Conservation (phyloP, 768 basidiomycete genomes). For the Suillus decipiens region DNA sequence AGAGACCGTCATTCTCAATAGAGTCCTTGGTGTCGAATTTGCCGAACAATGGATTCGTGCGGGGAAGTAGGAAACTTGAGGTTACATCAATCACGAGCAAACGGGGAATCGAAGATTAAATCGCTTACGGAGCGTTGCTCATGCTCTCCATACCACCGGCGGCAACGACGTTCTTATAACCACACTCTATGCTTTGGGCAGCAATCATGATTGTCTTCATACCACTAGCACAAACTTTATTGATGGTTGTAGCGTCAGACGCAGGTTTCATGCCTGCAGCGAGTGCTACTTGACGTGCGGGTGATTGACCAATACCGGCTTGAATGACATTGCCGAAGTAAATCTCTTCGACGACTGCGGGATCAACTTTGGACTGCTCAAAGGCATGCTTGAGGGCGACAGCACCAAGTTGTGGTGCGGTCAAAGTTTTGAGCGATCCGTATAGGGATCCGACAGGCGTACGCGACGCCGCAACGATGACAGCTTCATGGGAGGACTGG, state of each 20-base stretch:
- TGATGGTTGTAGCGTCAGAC: conserved; percentile 98
- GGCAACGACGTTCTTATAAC: conserved; percentile 82
- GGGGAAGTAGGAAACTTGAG: conserved; percentile 75
- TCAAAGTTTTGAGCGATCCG: conserved; percentile 83
- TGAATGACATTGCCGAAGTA: conserved; percentile 98
- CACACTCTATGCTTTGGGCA: conserved; percentile 84
- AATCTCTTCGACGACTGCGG: conserved; percentile 87
- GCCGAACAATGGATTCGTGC: conserved; percentile 82
- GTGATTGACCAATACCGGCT: conserved; percentile 95
- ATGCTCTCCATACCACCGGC: conserved; percentile 99
- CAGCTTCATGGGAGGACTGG: conserved; percentile 68
- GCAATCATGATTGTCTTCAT: conserved; percentile 96
- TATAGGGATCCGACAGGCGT: conserved; percentile 95
- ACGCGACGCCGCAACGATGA: conserved; percentile 91
- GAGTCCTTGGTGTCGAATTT: conserved; percentile 88
- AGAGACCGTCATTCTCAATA: conserved; percentile 89
- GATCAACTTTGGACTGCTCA: conserved; percentile 74
- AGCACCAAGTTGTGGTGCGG: conserved; percentile 88
- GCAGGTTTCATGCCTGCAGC: conserved; percentile 77
- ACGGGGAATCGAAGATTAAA: conserved; percentile 7
- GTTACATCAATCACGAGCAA: conserved; percentile 8
- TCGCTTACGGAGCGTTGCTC: conserved; percentile 94
- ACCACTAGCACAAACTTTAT: conserved; percentile 99
- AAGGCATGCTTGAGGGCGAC: conserved; percentile 91
- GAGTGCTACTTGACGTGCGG: conserved; percentile 97